Evolutionary conservation across 805 yeast species (phyloP).

Genomic region (Monosporozyma solicola): DNA sequence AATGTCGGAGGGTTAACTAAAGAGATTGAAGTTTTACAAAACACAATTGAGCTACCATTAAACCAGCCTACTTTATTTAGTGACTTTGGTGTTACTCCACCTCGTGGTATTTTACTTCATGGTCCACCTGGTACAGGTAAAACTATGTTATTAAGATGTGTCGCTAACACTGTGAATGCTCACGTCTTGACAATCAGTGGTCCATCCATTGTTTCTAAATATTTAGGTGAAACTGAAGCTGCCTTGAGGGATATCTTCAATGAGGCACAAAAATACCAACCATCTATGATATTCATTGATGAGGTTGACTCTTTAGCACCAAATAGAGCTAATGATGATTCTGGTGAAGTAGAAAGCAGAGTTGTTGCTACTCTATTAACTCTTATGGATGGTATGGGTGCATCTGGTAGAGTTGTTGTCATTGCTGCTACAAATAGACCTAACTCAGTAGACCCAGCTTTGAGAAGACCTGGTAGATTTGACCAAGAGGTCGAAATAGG

Average conservation of each 20-base stretch:
- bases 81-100: conserved; percentile 84
- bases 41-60: conserved; percentile 73
- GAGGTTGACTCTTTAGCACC: conserved; percentile 93
- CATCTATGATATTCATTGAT: conserved; percentile 81
- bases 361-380: conserved; percentile 85
- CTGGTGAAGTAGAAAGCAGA: conserved; percentile 84
- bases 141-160: conserved; percentile 74
- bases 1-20: conserved; percentile 70
- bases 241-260: conserved; percentile 71
- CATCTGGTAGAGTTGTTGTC: conserved; percentile 52
- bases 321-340: conserved; percentile 68
- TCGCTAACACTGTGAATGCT: conserved; percentile 69
- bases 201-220: conserved; percentile 85
- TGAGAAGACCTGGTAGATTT: conserved; percentile 80
- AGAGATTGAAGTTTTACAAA: conserved; percentile 52
- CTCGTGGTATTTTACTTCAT: conserved; percentile 84
- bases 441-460: conserved; percentile 57
- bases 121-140: conserved; percentile 99
- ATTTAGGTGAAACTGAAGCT: conserved; percentile 88
- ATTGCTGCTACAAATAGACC: conserved; percentile 73
- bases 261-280: conserved; percentile 82
- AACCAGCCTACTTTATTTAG: conserved; percentile 67
- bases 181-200: conserved; percentile 84
- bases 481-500: conserved; percentile 87
- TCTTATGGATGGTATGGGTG: conserved; percentile 69